A percentile compares a stretch with the other conserved stretches of the same genome.
Evolutionary conservation across 768 basidiomycete genomes (phyloP).

Genomic region (Lepiota subincarnata): DNA sequence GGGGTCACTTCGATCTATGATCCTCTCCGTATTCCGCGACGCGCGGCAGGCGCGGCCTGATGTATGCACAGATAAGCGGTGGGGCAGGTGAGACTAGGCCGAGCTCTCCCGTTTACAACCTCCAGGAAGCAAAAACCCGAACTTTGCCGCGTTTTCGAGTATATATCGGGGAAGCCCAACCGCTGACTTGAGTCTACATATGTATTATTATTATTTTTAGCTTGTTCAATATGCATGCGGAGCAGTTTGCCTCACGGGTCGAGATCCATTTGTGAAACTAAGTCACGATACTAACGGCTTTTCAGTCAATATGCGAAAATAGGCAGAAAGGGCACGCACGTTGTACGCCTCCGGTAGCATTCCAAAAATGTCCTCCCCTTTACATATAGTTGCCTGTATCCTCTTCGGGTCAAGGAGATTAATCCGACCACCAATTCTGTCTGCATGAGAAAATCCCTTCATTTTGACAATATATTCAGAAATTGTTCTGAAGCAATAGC

Average conservation of each 20-base stretch:
- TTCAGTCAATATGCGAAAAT: background rate
- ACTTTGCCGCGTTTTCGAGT: slow-evolving; percentile 44
- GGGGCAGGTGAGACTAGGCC: background rate
- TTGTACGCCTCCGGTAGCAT: slow-evolving; percentile 64
- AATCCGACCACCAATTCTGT: slow-evolving; percentile 48
- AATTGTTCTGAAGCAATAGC: slow-evolving; percentile 60
- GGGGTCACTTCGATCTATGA: too few species aligned
- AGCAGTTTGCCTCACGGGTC: slow-evolving; percentile 36
- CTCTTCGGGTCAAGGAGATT: slow-evolving; percentile 43
- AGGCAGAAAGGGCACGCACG: slow-evolving; percentile 28
- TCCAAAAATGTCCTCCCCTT: slow-evolving; percentile 57
- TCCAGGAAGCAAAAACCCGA: slow-evolving; percentile 51
- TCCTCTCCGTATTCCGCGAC: too few species aligned
- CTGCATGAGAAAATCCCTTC: slow-evolving; percentile 58
- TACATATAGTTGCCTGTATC: slow-evolving; percentile 57
- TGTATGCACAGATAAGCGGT: background rate
- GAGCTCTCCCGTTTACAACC: slow-evolving; percentile 39
- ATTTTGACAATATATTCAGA: slow-evolving; percentile 58
- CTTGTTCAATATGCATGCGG: background rate
- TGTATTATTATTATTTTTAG: too few species aligned
- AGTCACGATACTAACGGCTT: slow-evolving; percentile 41
- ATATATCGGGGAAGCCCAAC: slow-evolving; percentile 51
- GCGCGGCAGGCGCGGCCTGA: too few species aligned
- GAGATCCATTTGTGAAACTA: slow-evolving; percentile 48
- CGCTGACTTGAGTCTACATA: slow-evolving; percentile 35